Conservation (phyloP, 2,329 filamentous ascomycete genomes). For the Trichoderma sp. region DNA sequence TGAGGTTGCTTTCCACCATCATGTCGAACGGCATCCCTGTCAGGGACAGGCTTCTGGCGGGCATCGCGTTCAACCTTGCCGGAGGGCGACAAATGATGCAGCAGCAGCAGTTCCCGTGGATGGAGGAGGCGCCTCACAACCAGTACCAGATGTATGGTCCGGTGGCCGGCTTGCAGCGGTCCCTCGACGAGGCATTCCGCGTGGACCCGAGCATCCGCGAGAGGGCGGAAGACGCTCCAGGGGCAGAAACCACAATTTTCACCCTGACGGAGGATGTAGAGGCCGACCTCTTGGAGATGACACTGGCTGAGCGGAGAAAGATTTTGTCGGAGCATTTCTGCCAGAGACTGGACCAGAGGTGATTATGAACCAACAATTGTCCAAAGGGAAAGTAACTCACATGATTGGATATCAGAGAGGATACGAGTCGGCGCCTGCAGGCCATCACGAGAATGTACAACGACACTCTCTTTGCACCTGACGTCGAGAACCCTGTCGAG, state of each 20-base stretch:
- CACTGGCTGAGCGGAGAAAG: background rate
- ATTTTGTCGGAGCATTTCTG: background rate
- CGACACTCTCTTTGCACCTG: background rate
- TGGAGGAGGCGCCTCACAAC: background rate
- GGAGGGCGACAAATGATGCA: background rate
- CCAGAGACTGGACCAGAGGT: background rate
- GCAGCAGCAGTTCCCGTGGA: background rate
- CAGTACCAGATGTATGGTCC: background rate
- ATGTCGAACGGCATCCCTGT: constrained; percentile 11
- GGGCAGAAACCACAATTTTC: background rate
- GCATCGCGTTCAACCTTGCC: background rate
- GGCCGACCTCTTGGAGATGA: background rate
- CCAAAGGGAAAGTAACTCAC: background rate
- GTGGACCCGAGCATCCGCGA: background rate
- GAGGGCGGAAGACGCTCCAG: background rate
- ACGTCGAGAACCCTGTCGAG: background rate
- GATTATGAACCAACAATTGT: background rate
- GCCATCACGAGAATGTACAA: background rate
- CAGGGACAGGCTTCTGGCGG: constrained; percentile 10
- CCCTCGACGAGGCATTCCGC: background rate
- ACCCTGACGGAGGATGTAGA: background rate
- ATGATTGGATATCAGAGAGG: background rate
- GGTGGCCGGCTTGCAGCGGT: background rate
- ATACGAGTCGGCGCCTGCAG: constrained; percentile 2
- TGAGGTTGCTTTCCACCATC: background rate